Percentiles rank a stretch among this genome's conserved stretches.
Conservation (phyloP, 2,329 filamentous ascomycete species). For the Fulvia fulva region DNA sequence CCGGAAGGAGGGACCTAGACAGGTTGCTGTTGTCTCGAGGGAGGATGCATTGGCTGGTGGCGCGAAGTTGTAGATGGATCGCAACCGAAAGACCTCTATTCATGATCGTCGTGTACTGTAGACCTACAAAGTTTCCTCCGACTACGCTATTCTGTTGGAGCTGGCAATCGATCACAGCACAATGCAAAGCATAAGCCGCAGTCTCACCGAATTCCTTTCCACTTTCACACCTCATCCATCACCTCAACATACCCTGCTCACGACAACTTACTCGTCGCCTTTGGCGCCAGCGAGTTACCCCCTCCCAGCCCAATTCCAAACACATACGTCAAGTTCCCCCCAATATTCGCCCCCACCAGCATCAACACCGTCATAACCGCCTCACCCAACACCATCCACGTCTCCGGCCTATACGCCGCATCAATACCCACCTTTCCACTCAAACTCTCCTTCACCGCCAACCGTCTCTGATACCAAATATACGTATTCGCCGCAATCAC, state of each 20-base stretch:
- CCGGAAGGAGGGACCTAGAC: conserved; percentile 52
- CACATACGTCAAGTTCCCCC: conserved; percentile 43
- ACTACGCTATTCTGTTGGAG: background rate
- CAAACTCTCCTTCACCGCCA: conserved; percentile 25
- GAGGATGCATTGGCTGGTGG: conserved; percentile 35
- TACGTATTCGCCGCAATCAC: conserved; percentile 38
- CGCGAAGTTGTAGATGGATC: conserved; percentile 12
- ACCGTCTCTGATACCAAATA: conserved; percentile 41
- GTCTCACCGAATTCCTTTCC: background rate
- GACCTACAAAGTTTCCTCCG: background rate
- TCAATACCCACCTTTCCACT: conserved; percentile 27
- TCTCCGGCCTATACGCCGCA: conserved; percentile 33
- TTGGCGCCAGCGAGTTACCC: conserved; percentile 6
- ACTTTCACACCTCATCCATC: background rate
- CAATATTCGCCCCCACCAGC: conserved; percentile 41
- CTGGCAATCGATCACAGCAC: too few species aligned
- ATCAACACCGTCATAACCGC: conserved; percentile 34
- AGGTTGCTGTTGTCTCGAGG: conserved; percentile 49
- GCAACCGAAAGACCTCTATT: background rate
- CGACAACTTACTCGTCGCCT: conserved; percentile 6
- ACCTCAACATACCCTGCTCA: background rate
- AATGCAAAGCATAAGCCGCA: too few species aligned
- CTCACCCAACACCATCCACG: conserved; percentile 38
- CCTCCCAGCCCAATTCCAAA: conserved; percentile 38
- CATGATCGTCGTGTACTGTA: background rate